Evolutionary conservation across 192 early-diverging fungal genomes (phyloP), one percentile per base, ranked within the genome.

Genomic region (Backusella morwellensis): DNA sequence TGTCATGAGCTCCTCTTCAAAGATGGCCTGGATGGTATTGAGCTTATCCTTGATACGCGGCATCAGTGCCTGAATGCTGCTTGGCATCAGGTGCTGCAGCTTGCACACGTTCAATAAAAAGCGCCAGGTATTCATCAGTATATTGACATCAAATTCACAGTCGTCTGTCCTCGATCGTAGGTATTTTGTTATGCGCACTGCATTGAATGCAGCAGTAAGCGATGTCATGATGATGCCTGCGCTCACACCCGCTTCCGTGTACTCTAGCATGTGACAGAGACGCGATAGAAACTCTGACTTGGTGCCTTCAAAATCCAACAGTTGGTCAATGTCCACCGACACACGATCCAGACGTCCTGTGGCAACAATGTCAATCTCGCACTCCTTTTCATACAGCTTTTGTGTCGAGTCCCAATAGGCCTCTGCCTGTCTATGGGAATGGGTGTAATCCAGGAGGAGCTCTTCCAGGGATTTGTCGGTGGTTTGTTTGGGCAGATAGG

Each of bases 101-200:
- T 70, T 70, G 11, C 35, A 70, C 21, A 70, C 68, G 4, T 35
- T 40, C 3, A 70, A n/a, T 40, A 70, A 23, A 36, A 21, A 70
- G 2, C 38, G 68, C 68, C 68, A 70, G 8, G 68, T 36, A 15
- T 36, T 70, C 35, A 70, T 8, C 7, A 70, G 21, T 0, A 23
- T 70, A 11, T 70, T 70, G 21, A 70, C 36, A 52, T 72, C 71
- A 35, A 72, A 72, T 4, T 34, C 38, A 54, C 71, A 72, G 26
- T 32, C 44, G 1, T 72, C 29, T 11, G 40, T 8, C 15, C 34
- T 26, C 3, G 47, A 6, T 17, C 71, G 36, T 21, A 72, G 32
- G 26, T 52, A 75, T 29, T 67, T 42, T 41, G 63, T 38, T 7
- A 75, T 66, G 40, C 73, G 35, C 5, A 75, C 54, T 29, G 73